These are phyloP conservation scores for Melaleuca quinquenervia DNA, from an alignment of 345 rosid genomes.

Conservation along the genomic window DNA sequence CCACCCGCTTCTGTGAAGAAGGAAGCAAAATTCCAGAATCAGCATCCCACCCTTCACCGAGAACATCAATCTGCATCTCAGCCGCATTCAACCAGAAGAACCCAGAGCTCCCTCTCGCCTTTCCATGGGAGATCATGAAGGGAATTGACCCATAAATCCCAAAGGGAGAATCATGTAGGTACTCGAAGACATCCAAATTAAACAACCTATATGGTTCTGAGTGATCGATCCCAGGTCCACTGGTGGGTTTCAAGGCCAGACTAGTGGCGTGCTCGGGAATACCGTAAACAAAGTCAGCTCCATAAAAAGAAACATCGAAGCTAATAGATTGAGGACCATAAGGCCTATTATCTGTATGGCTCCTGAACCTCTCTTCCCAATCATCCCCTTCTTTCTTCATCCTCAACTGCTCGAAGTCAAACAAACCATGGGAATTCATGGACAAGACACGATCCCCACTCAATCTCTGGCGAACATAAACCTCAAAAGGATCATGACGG, in stretches of 20 bases:
- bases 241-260: slow-evolving; percentile 77
- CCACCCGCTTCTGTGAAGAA: slow-evolving; percentile 47
- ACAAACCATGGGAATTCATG: slow-evolving; percentile 67
- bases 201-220: slow-evolving; percentile 90
- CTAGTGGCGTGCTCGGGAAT: slow-evolving; percentile 90
- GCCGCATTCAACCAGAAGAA: slow-evolving; percentile 99
- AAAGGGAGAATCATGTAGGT: slow-evolving; percentile 78
- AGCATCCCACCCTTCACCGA: slow-evolving; percentile 84
- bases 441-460: slow-evolving; percentile 48
- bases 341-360: slow-evolving; percentile 78
- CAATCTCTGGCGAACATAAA: slow-evolving; percentile 53
- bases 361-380: slow-evolving; percentile 84
- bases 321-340: slow-evolving; percentile 90
- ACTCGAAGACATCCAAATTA: slow-evolving; percentile 93
- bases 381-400: slow-evolving; percentile 58
- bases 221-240: slow-evolving; percentile 78
- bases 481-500: slow-evolving; percentile 78
- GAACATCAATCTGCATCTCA: slow-evolving; percentile 97
- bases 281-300: slow-evolving; percentile 75
- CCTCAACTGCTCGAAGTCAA: slow-evolving; percentile 86
- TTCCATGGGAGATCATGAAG: slow-evolving; percentile 83
- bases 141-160: slow-evolving; percentile 96
- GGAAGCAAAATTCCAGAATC: slow-evolving; percentile 59
- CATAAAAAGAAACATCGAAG: slow-evolving; percentile 88
- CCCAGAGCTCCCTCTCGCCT: slow-evolving; percentile 57